These are phyloP conservation scores for Rhizoclosmatium globosum DNA, from an alignment of 192 early-diverging fungal species.

Conservation along the genomic window DNA sequence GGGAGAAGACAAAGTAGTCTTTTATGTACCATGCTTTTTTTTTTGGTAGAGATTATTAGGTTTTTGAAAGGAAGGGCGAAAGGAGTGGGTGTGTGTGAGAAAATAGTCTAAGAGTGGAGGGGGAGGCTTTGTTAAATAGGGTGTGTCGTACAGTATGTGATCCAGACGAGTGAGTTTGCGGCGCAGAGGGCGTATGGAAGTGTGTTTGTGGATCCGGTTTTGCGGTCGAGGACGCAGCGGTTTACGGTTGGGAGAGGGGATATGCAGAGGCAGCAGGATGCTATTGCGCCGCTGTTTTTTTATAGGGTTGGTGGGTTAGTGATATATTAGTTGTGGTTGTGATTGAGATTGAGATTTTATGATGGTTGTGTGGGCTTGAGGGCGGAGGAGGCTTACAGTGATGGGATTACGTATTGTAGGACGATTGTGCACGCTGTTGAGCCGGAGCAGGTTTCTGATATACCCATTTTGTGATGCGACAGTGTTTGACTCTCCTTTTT, in stretches of 20 bases:
- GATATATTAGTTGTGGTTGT: neutral
- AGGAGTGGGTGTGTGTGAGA: neutral
- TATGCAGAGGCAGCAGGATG: neutral
- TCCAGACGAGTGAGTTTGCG: slow-evolving; percentile 16
- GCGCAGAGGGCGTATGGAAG: slow-evolving; percentile 14
- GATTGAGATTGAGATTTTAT: no score
- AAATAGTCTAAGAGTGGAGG: neutral
- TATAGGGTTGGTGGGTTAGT: neutral
- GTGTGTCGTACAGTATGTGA: slow-evolving; percentile 9
- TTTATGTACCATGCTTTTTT: neutral
- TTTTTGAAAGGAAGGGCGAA: no score
- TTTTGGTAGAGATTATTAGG: neutral
- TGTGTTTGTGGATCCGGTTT: slow-evolving; percentile 5
- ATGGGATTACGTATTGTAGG: slow-evolving; percentile 6
- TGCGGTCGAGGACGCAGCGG: neutral
- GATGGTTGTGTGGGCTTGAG: no score
- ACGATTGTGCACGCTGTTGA: neutral
- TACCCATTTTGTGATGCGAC: neutral
- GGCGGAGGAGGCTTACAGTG: neutral
- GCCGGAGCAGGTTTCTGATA: slow-evolving; percentile 6
- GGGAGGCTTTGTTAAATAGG: no score
- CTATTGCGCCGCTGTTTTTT: slow-evolving; percentile 6
- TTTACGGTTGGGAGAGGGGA: slow-evolving; percentile 12
- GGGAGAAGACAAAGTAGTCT: slow-evolving; percentile 19
- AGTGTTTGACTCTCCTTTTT: neutral